Conservation (phyloP, 139 green algal genomes). For the Coccomyxa sp. region DNA sequence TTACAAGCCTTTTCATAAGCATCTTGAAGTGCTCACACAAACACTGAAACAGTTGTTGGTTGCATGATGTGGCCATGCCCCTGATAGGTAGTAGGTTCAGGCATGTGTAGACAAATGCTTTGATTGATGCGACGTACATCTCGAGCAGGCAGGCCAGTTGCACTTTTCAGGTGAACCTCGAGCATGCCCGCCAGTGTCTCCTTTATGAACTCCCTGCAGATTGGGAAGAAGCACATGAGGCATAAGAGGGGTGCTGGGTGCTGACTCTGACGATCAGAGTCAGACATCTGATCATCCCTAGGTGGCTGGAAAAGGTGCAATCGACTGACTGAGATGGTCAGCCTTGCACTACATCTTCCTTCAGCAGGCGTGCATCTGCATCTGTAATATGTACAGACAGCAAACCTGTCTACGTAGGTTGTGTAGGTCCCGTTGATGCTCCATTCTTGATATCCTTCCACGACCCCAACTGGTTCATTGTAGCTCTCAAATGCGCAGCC, state of each 20-base stretch:
- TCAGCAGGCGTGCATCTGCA: too few relatives aligned
- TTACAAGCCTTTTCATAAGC: too few relatives aligned
- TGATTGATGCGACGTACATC: not conserved
- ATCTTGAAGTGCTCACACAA: too few relatives aligned
- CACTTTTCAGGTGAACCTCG: not conserved
- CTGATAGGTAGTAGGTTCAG: not conserved
- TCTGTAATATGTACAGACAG: not conserved
- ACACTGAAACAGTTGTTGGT: not conserved
- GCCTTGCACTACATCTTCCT: not conserved
- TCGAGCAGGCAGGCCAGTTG: not conserved
- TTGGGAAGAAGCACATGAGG: not conserved
- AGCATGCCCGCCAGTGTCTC: not conserved
- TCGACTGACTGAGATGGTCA: too few relatives aligned
- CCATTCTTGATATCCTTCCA: constrained; percentile 18
- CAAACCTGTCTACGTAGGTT: constrained; percentile 48
- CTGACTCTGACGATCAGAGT: not conserved
- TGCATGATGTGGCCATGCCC: not conserved
- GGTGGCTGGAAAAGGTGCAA: too few relatives aligned
- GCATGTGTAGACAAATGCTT: not conserved
- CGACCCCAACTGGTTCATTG: constrained; percentile 30
- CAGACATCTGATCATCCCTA: too few relatives aligned
- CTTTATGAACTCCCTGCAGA: not conserved
- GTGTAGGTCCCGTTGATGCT: constrained; percentile 26
- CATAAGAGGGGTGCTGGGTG: not conserved
- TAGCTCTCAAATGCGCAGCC: constrained; percentile 58